Evolutionary conservation across 2,329 filamentous ascomycete genomes (phyloP), one percentile per base, ranked within the genome.

Genomic region (Bipolaris zeicola): DNA sequence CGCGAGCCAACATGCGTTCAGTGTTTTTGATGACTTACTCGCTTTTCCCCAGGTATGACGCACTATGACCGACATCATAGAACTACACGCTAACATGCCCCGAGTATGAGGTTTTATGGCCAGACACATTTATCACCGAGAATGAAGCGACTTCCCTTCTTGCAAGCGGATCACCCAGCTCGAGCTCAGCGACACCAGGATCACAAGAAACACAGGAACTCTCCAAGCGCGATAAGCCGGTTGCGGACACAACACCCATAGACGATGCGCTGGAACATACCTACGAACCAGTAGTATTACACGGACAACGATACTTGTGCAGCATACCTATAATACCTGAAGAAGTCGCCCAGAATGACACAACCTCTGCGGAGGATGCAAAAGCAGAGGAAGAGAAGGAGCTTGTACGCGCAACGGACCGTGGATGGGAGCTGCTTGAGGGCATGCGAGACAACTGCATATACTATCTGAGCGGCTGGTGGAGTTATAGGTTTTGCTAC

Each of bases 401-500:
- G 76, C 83, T 96, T 8, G 85, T 84, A 38, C 87, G 90, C 24
- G 93, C 92, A 1, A 90, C 89, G 1, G 83, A 86, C 31, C 87
- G 87, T 46, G 93, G 93, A 5, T 90, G 91, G 83, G 89, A 95
- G 69, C 82, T 97, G 20, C 80, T 97, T 48, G 84, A 85, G 62
- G 87, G 88, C 24, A 88, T 97, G 76, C 85, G 93, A 50, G 89
- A 88, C 3, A 84, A 85, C 48, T 97, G 93, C 75, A 85, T 97
- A 61, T 96, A 94, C 79, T 90, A 87, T 73, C 79, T 92, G 63
- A 90, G 87, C 1, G 93, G 93, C 0, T 97, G 93, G 93, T 97
- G 93, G 93, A 95, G 90, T 71, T 97, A 97, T 77, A 90, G 89
- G 66, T 96, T 96, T 76, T 97, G 93, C 81, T 95, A 96, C 78